phyloP scores from a whole-genome alignment of 257 asterid species.

The Solanum neorickii region DNA sequence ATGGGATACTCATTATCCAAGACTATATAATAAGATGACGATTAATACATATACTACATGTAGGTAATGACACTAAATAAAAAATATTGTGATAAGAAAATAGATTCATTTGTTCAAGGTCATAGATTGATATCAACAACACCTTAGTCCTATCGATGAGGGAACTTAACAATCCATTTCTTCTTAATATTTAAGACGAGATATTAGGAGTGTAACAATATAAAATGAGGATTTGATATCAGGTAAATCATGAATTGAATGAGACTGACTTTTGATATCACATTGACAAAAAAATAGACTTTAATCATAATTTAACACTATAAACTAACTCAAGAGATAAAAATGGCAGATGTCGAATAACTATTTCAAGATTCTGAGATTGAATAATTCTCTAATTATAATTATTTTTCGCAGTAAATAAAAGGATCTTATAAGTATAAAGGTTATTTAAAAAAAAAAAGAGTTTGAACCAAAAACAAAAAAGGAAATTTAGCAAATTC shows the following conservation, averaged over 20 bases:
- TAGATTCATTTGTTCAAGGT: not conserved
- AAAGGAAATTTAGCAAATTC: not conserved
- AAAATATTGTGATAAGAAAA: not conserved
- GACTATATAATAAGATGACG: not conserved
- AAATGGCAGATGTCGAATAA: not conserved
- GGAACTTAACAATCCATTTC: not conserved
- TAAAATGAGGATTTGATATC: not conserved
- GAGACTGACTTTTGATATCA: not conserved
- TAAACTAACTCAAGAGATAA: not conserved
- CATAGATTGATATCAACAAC: not conserved
- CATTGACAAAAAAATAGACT: not conserved
- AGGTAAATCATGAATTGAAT: not conserved
- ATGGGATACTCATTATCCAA: not conserved
- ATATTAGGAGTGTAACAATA: not conserved
- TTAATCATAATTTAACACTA: not conserved
- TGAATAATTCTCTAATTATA: not conserved
- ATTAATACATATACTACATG: not conserved
- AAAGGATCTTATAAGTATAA: not conserved
- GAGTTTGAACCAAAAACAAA: not conserved
- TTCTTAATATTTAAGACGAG: fast-evolving
- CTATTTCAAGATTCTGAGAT: not conserved
- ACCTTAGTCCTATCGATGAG: not conserved
- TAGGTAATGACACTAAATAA: not conserved
- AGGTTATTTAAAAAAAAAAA: not conserved
- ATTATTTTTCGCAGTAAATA: too few species aligned